Conservation (phyloP, 306 rosid genomes). For the Inga laurina region DNA sequence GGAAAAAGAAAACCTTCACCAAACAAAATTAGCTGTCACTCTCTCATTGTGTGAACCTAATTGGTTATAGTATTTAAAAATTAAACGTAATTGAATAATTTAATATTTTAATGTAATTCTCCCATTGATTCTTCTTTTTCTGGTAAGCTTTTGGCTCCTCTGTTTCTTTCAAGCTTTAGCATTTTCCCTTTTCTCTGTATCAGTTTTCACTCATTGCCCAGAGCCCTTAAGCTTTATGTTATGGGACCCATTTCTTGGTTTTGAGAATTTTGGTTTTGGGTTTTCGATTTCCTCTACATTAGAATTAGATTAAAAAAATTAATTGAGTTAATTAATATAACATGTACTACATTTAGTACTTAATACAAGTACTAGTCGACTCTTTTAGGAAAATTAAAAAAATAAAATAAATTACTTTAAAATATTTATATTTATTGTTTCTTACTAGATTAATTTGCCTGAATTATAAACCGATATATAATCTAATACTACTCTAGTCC, state of each 20-base stretch:
- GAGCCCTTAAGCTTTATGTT: constrained; percentile 17
- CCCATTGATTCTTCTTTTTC: constrained; percentile 5
- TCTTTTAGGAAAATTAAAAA: no score
- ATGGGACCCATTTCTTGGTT: constrained; percentile 25
- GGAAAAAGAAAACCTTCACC: not conserved
- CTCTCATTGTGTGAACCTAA: constrained; percentile 19
- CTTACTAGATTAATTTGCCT: no score
- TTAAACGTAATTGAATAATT: constrained; percentile 31
- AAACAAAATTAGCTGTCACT: constrained; percentile 40
- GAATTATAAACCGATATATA: no score
- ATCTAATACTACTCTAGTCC: no score
- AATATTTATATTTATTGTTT: no score
- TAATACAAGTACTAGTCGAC: not conserved
- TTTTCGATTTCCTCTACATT: constrained; percentile 17
- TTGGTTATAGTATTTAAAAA: constrained; percentile 27
- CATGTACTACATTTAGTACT: constrained; percentile 14
- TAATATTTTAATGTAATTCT: constrained; percentile 25
- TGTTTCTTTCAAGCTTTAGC: constrained; percentile 27
- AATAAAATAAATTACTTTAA: no score
- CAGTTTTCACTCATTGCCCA: not conserved
- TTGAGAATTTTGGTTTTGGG: constrained; percentile 4
- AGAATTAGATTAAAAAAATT: not conserved
- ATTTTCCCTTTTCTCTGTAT: constrained; percentile 25
- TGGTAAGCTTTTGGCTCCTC: constrained; percentile 43
- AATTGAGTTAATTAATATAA: not conserved